Percentiles rank a stretch among this genome's conserved stretches.
Evolutionary conservation across 768 basidiomycete species (phyloP).

Genomic region (Mrakia frigida): DNA sequence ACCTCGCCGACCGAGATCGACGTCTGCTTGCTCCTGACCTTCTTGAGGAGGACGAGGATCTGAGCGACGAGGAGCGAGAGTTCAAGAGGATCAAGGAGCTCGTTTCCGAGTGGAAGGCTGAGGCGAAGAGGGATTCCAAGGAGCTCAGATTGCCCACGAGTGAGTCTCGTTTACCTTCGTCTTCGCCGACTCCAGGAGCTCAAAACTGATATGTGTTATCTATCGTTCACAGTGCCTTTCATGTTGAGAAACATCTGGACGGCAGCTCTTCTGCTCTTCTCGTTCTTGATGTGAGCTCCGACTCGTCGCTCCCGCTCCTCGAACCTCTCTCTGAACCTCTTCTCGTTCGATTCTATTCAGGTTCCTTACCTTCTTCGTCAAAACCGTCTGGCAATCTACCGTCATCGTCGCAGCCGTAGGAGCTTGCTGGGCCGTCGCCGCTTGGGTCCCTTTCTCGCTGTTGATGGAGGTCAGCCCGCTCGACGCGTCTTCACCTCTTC

Average conservation of each 20-base stretch:
- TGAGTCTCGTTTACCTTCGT: slow-evolving; percentile 34
- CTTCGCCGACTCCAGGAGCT: background rate
- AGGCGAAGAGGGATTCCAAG: slow-evolving; percentile 65
- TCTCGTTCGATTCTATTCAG: background rate
- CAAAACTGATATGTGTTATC: background rate
- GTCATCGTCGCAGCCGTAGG: slow-evolving; percentile 77
- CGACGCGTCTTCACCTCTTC: background rate
- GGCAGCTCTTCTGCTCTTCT: slow-evolving; percentile 75
- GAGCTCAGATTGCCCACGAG: slow-evolving; percentile 71
- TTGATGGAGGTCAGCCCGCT: slow-evolving; percentile 76
- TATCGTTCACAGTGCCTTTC: slow-evolving; percentile 57
- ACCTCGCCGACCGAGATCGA: slow-evolving; percentile 72
- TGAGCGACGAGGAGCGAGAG: slow-evolving; percentile 69
- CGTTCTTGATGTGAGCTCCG: slow-evolving; percentile 54
- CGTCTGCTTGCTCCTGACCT: slow-evolving; percentile 60
- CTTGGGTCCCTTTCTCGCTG: slow-evolving; percentile 69
- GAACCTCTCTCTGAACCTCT: background rate
- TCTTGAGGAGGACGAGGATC: slow-evolving; percentile 48
- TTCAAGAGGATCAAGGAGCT: slow-evolving; percentile 61
- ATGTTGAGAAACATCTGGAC: slow-evolving; percentile 92
- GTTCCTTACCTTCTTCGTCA: slow-evolving; percentile 76
- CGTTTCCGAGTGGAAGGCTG: slow-evolving; percentile 76
- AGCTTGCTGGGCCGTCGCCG: slow-evolving; percentile 89
- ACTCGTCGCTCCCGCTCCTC: background rate
- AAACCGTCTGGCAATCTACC: slow-evolving; percentile 73